phyloP scores from a whole-genome alignment of 2,329 filamentous ascomycete species.

The Hymenotorrendiella dingleyae region DNA sequence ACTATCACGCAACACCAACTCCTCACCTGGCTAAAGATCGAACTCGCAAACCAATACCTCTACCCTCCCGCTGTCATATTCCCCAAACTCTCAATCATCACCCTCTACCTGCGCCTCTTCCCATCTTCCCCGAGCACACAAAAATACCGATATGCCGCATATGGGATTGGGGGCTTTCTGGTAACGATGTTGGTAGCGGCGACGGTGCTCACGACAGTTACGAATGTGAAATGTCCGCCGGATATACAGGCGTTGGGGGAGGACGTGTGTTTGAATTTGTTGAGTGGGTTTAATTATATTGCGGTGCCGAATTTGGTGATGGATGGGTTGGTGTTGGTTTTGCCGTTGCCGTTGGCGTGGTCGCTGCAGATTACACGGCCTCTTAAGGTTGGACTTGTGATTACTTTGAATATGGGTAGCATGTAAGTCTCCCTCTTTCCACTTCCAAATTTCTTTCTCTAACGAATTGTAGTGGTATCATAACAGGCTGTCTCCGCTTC shows the following conservation, averaged over 20 bases:
- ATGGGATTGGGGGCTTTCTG: constrained; percentile 3
- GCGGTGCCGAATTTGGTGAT: background rate
- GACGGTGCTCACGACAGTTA: constrained; percentile 8
- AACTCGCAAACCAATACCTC: background rate
- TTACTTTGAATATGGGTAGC: background rate
- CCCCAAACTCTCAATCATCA: constrained; percentile 14
- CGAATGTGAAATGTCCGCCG: constrained; percentile 13
- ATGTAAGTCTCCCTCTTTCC: too few species aligned
- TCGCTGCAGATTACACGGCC: background rate
- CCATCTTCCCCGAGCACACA: too few species aligned
- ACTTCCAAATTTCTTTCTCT: too few species aligned
- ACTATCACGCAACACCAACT: background rate
- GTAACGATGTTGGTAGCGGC: constrained; percentile 3
- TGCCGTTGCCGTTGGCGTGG: background rate
- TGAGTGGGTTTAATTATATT: background rate
- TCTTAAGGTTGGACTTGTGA: background rate
- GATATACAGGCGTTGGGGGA: constrained; percentile 14
- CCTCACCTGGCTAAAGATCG: background rate
- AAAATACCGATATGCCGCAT: constrained; percentile 10
- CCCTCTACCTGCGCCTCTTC: constrained; percentile 16
- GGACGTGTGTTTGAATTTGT: constrained; percentile 6
- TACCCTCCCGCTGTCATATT: constrained; percentile 7
- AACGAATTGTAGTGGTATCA: too few species aligned
- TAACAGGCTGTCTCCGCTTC: too few species aligned
- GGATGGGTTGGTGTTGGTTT: background rate